phyloP scores from a whole-genome alignment of 805 yeast species.

The Peterozyma toletana region DNA sequence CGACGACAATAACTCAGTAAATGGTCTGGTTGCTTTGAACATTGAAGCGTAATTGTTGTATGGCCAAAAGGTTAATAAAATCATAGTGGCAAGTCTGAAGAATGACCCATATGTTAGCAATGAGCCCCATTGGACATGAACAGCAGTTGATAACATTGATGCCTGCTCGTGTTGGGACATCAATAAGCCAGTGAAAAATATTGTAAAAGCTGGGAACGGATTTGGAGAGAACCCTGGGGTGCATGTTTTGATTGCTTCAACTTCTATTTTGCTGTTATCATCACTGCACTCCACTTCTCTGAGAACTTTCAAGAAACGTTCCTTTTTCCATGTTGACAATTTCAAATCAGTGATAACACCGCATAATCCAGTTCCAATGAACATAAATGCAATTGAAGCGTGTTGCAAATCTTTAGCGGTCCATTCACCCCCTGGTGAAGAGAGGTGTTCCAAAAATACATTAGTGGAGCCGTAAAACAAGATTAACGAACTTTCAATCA shows the following conservation, averaged over 20 bases:
- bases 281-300: background rate
- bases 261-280: slow-evolving; percentile 11
- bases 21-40: slow-evolving; percentile 58
- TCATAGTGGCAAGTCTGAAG: slow-evolving; percentile 61
- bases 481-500: slow-evolving; percentile 71
- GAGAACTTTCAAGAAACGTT: slow-evolving; percentile 13
- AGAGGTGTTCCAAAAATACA: slow-evolving; percentile 84
- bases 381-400: slow-evolving; percentile 85
- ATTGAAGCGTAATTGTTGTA: slow-evolving; percentile 19
- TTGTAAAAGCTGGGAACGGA: slow-evolving; percentile 89
- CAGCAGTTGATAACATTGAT: slow-evolving; percentile 62
- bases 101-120: slow-evolving; percentile 76
- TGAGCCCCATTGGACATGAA: slow-evolving; percentile 92
- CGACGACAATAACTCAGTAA: slow-evolving; percentile 76
- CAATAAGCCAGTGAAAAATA: slow-evolving; percentile 92
- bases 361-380: slow-evolving; percentile 85
- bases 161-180: slow-evolving; percentile 96
- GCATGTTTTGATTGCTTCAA: slow-evolving; percentile 17
- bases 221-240: slow-evolving; percentile 83
- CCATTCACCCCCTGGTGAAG: slow-evolving; percentile 76
- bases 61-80: slow-evolving; percentile 41
- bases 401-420: slow-evolving; percentile 86
- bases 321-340: slow-evolving; percentile 50
- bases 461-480: slow-evolving; percentile 87
- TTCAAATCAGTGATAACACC: slow-evolving; percentile 78